Percentiles rank a stretch among this genome's conserved stretches.
Conservation (phyloP, 2,329 filamentous ascomycete species). For the Sporothrix phasma region DNA sequence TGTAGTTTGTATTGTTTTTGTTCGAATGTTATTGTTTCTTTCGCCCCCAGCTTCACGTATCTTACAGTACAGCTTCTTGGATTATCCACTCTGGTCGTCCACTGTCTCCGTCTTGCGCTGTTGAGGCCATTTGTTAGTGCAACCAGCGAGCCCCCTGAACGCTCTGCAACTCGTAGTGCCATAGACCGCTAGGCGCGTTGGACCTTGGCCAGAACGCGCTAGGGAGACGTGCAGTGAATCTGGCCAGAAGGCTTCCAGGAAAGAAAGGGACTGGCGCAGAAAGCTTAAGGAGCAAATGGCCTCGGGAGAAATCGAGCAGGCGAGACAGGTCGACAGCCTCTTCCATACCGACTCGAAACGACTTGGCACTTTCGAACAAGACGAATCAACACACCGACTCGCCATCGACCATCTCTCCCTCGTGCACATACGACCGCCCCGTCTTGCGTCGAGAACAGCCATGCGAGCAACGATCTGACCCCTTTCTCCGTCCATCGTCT, state of each 20-base stretch:
- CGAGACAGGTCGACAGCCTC: too few species aligned
- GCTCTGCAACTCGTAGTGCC: too few species aligned
- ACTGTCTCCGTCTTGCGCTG: background rate
- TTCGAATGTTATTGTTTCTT: background rate
- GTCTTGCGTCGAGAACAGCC: background rate
- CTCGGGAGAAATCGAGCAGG: too few species aligned
- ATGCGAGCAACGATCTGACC: background rate
- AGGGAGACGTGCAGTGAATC: background rate
- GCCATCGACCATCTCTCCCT: too few species aligned
- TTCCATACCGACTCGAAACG: too few species aligned
- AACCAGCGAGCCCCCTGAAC: background rate
- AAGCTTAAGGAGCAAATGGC: too few species aligned
- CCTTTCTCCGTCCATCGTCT: background rate
- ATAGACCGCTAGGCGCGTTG: too few species aligned
- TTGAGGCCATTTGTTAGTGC: background rate
- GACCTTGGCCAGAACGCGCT: background rate
- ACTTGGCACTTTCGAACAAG: too few species aligned
- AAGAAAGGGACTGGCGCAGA: background rate
- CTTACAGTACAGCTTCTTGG: slow-evolving; percentile 1
- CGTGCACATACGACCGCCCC: too few species aligned
- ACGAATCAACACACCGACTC: too few species aligned
- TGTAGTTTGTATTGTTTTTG: background rate
- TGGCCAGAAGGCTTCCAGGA: background rate
- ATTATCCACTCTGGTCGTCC: background rate
- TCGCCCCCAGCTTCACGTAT: background rate